Conservation (phyloP, 2,329 filamentous ascomycete genomes). For the Sclerotinia nivalis region DNA sequence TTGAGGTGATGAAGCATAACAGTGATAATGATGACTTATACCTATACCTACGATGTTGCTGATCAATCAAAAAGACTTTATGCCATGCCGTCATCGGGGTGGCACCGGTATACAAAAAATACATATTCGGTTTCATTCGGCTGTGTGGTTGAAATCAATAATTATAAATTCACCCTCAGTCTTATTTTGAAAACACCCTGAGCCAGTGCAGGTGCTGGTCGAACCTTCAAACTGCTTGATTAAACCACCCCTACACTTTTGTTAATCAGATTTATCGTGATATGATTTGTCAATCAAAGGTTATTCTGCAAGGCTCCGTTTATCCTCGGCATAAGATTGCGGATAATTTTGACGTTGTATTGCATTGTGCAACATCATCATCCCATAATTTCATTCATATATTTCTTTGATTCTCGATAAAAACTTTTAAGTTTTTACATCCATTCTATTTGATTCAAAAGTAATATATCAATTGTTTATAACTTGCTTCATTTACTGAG, state of each 20-base stretch:
- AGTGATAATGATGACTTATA: background rate
- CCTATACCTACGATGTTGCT: conserved; percentile 4
- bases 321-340: conserved; percentile 17
- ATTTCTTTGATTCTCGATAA: background rate
- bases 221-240: background rate
- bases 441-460: background rate
- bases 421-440: background rate
- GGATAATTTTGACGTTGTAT: background rate
- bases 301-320: conserved; percentile 2
- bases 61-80: background rate
- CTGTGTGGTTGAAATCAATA: background rate
- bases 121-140: conserved; percentile 13
- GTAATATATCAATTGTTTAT: background rate
- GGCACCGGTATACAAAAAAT: background rate
- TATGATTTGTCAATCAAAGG: conserved; percentile 5
- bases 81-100: background rate
- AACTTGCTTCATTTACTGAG: background rate
- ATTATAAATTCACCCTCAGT: background rate
- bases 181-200: too few species aligned
- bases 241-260: background rate
- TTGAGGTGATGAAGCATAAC: conserved; percentile 16
- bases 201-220: rapidly evolving
- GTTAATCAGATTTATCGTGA: rapidly evolving
- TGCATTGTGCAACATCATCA: conserved; percentile 1
- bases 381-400: too few species aligned